Evolutionary conservation across 1,139 yeast species (phyloP).

Genomic region (Wickerhamomyces sp.): DNA sequence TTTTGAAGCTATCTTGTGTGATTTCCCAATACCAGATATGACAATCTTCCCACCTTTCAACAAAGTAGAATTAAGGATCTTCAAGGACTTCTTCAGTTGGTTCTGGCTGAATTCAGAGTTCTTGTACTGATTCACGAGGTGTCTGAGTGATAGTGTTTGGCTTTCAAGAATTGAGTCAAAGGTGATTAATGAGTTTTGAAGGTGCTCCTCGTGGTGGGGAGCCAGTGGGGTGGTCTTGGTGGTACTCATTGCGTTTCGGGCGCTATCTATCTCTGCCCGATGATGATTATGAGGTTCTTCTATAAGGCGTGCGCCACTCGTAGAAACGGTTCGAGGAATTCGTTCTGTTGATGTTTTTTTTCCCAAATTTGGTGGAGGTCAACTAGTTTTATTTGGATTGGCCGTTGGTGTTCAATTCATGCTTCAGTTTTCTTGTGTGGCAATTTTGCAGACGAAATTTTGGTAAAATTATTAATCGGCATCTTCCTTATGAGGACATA

Average conservation of each 20-base stretch:
- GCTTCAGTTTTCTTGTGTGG: too few relatives aligned
- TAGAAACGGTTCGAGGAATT: too few relatives aligned
- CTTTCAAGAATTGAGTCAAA: slow-evolving; percentile 33
- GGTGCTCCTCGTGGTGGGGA: slow-evolving; percentile 16
- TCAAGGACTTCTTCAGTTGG: slow-evolving; percentile 47
- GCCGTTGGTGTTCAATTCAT: too few relatives aligned
- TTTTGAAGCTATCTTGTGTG: slow-evolving; percentile 72
- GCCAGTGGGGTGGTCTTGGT: neutral
- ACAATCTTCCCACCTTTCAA: slow-evolving; percentile 62
- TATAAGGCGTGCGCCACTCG: too few relatives aligned
- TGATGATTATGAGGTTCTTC: too few relatives aligned
- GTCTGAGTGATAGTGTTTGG: slow-evolving; percentile 41
- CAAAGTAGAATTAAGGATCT: slow-evolving; percentile 45
- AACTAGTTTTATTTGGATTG: too few relatives aligned
- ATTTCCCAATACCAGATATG: slow-evolving; percentile 80
- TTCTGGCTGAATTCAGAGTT: slow-evolving; percentile 39
- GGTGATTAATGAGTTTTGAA: slow-evolving; percentile 13
- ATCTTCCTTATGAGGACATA: too few relatives aligned
- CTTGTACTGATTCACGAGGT: slow-evolving; percentile 36
- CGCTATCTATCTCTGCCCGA: too few relatives aligned
- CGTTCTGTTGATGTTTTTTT: too few relatives aligned
- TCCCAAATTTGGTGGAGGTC: too few relatives aligned
- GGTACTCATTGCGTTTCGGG: neutral
- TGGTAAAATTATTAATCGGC: too few relatives aligned
- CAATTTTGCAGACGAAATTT: too few relatives aligned